These are phyloP conservation scores for Cubamyces sp. DNA, from an alignment of 768 basidiomycete species.

Conservation along the genomic window DNA sequence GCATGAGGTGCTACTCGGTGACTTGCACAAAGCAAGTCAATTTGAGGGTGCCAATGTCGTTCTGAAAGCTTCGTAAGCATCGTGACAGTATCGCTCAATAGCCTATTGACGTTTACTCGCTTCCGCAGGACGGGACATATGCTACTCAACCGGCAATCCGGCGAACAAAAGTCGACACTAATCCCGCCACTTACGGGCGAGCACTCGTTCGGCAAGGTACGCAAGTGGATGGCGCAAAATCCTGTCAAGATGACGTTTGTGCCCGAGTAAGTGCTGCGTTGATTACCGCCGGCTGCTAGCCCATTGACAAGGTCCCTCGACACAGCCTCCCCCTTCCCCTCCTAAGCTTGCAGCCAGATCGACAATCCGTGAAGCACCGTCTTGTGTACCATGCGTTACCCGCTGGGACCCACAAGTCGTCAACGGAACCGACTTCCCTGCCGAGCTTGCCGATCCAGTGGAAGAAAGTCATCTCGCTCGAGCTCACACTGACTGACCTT, in stretches of 20 bases:
- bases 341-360: conserved; percentile 34
- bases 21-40: not conserved
- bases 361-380: conserved; percentile 47
- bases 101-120: conserved; percentile 5
- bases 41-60: not conserved
- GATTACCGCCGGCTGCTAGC: conserved; percentile 1
- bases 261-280: conserved; percentile 47
- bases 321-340: conserved; percentile 45
- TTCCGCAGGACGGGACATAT: conserved; percentile 60
- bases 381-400: conserved; percentile 50
- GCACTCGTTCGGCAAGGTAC: conserved; percentile 44
- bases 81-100: not conserved
- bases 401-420: not conserved
- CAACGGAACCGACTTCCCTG: not conserved
- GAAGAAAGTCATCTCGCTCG: conserved; percentile 27
- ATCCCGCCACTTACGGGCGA: conserved; percentile 52
- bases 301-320: not conserved
- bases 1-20: conserved; percentile 12
- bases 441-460: not conserved
- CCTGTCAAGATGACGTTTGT: conserved; percentile 47
- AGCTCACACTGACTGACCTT: conserved; percentile 24
- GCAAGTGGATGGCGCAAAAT: conserved; percentile 48
- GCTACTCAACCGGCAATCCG: conserved; percentile 47
- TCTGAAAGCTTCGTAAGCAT: conserved; percentile 33
- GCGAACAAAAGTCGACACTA: conserved; percentile 43